Conservation (phyloP, 2,329 filamentous ascomycete genomes). For the Aspergillus aculeatus region DNA sequence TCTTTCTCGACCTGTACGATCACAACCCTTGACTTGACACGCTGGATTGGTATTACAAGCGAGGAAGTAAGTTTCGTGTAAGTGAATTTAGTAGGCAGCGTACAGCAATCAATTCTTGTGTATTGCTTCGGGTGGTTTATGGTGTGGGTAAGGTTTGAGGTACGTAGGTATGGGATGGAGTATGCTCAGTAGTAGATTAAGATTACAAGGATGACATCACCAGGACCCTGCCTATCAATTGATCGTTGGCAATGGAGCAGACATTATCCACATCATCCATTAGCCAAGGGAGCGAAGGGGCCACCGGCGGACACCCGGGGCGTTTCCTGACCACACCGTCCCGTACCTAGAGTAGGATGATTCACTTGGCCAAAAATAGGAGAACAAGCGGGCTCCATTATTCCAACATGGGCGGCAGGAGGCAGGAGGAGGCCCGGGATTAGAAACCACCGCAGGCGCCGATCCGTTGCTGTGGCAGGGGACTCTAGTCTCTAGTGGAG, state of each 20-base stretch:
- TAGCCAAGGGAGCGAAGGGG: not conserved
- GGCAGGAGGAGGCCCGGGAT: constrained; percentile 15
- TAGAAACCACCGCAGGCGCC: constrained; percentile 3
- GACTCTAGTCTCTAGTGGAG: constrained; percentile 24
- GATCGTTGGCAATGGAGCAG: not conserved
- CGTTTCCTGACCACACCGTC: not conserved
- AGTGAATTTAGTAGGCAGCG: not conserved
- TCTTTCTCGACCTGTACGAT: not conserved
- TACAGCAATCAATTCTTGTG: not conserved
- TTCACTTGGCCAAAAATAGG: constrained; percentile 5
- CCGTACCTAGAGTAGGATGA: not conserved
- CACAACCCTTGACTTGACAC: not conserved
- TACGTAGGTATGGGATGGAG: too few relatives aligned
- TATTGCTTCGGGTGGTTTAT: too few relatives aligned
- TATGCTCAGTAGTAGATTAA: too few relatives aligned
- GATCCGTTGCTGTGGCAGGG: constrained; percentile 36
- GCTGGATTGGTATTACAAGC: not conserved
- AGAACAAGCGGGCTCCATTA: not conserved
- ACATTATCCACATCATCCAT: constrained; percentile 2
- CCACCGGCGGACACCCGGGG: constrained; percentile 5
- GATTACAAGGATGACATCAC: not conserved
- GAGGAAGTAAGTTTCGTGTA: not conserved
- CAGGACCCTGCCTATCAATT: not conserved
- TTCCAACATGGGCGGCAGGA: constrained; percentile 16
- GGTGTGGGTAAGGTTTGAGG: too few relatives aligned